Evolutionary conservation across 1,284 basidiomycete species (phyloP), one percentile per base, ranked within the genome.

Genomic region (Cryptococcus sp.): DNA sequence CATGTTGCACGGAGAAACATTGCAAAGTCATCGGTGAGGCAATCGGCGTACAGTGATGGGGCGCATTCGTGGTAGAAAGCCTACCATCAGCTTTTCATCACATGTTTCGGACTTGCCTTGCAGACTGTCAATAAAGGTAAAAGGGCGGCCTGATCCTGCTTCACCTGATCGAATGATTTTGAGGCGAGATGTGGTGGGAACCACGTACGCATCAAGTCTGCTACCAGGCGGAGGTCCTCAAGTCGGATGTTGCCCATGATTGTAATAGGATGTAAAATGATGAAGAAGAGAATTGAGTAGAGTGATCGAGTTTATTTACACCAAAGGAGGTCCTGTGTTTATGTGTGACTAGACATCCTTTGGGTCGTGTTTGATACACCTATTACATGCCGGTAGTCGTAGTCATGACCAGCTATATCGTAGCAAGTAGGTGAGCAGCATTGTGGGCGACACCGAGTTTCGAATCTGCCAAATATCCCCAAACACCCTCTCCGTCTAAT

Each of bases 401-500:
- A 5, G 11, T 28, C 5, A 11, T 11, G 11, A 28, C 28, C 28
- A 11, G 28, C 28, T 28, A 28, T 5, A 28, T 28, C 5, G 11
- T 28, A 11, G 28, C 28, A n/a, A 39, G 36, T 16, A 39, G 18
- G 18, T 16, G 4, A 4, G 16, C 16, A n/a, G 36, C 36, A 14
- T 39, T 39, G 7, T 7, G 16, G 4, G 4, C 36, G 7, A 39
- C 16, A 19, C 16, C 36, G 36, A 39, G 36, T 39, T 39, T 16
- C 14, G 16, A 16, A 39, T 39, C 36, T 4, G 16, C 36, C 16
- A 39, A 19, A 14, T 39, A 39, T 39, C 36, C 36, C 36, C 5
- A 39, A 14, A 39, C 36, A 7, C 36, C 36, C 36, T 39, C 7
- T 16, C 36, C 36, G 16, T 39, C 80, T 46, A 77, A 67, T 0